phyloP scores from a whole-genome alignment of 305 asterid species.

The Solanum hybrid region DNA sequence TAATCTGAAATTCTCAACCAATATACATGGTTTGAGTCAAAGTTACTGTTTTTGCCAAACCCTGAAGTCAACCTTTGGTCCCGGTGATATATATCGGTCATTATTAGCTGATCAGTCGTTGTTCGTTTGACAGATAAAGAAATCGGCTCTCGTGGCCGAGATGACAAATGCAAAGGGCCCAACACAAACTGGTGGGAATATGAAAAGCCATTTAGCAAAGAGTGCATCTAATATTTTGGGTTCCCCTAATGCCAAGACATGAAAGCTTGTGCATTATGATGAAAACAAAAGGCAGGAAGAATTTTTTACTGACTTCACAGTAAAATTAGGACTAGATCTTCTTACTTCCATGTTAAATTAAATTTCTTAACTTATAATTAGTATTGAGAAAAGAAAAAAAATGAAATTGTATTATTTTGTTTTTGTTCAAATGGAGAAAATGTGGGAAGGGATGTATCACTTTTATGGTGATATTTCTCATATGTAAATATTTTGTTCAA shows the following conservation, averaged over 20 bases:
- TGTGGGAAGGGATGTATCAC: neutral
- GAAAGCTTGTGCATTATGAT: conserved; percentile 36
- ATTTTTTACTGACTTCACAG: neutral
- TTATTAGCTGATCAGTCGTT: neutral
- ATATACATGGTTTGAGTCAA: neutral
- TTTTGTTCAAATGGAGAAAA: neutral
- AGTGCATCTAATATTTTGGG: conserved; percentile 45
- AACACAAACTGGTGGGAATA: conserved; percentile 50
- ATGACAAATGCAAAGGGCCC: conserved; percentile 33
- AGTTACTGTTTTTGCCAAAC: neutral
- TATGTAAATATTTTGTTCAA: neutral
- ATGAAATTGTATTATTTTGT: neutral
- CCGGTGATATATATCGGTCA: neutral
- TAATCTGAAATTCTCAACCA: neutral
- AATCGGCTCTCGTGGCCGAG: conserved; percentile 40
- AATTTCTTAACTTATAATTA: neutral
- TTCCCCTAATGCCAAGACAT: conserved; percentile 54
- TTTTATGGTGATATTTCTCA: neutral
- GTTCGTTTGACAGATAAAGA: conserved; percentile 50
- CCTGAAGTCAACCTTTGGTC: neutral
- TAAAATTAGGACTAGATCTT: neutral
- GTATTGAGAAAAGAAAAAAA: neutral
- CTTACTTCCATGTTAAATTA: neutral
- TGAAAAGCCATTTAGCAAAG: conserved; percentile 55
- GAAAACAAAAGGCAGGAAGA: neutral